Evolutionary conservation across 495 filamentous ascomycete species (phyloP).

Genomic region (Talaromyces liani): DNA sequence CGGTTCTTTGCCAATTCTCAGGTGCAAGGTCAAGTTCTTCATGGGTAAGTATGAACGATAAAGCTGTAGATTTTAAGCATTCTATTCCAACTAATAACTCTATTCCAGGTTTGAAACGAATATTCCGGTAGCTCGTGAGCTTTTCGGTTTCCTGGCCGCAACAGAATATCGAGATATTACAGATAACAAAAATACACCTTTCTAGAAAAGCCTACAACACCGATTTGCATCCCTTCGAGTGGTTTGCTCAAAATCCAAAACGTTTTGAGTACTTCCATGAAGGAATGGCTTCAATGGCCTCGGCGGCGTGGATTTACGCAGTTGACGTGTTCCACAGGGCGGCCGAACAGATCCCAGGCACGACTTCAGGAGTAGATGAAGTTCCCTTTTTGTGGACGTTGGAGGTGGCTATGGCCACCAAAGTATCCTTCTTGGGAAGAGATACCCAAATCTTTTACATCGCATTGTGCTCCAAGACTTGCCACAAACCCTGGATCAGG

Average conservation of each 20-base stretch:
- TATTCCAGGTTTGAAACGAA: background rate
- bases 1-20: background rate
- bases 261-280: background rate
- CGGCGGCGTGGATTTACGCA: background rate
- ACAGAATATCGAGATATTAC: background rate
- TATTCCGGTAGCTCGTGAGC: background rate
- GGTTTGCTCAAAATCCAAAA: background rate
- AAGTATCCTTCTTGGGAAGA: background rate
- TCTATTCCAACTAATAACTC: too few species aligned
- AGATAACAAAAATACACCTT: background rate
- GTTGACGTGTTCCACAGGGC: background rate
- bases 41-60: background rate
- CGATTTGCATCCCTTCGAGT: background rate
- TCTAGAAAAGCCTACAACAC: background rate
- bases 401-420: background rate
- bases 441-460: background rate
- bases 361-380: background rate
- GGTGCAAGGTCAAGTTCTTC: background rate
- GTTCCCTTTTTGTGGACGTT: background rate
- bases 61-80: too few species aligned
- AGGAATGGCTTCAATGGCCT: background rate
- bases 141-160: background rate
- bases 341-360: background rate
- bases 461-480: background rate
- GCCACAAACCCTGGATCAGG: background rate